Conservation (phyloP, 2,329 filamentous ascomycete species). For the Alternaria incomplexa region DNA sequence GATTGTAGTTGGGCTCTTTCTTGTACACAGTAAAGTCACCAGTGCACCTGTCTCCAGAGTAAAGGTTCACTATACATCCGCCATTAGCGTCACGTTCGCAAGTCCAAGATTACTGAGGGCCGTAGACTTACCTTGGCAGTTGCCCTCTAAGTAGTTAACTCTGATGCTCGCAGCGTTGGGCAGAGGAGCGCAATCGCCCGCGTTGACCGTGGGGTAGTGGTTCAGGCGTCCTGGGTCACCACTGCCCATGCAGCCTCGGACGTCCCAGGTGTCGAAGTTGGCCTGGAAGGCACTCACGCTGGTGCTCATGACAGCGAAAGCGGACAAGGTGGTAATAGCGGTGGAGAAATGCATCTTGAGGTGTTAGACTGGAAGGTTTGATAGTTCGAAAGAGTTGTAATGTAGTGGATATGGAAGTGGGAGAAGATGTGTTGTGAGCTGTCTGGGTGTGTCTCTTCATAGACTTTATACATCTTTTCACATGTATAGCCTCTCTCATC, state of each 20-base stretch:
- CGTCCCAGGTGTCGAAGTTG: too few species aligned
- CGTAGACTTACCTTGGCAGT: background rate
- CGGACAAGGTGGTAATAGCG: background rate
- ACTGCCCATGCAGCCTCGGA: too few species aligned
- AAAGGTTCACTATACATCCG: background rate
- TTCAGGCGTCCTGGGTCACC: background rate
- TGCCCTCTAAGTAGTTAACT: background rate
- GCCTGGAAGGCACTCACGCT: too few species aligned
- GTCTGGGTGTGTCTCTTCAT: background rate
- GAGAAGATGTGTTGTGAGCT: background rate
- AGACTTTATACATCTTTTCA: background rate
- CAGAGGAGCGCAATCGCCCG: background rate
- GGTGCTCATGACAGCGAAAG: background rate
- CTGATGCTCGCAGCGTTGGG: background rate
- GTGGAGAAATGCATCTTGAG: background rate
- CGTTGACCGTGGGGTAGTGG: background rate
- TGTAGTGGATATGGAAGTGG: background rate
- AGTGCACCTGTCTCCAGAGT: background rate
- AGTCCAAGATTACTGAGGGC: too few species aligned
- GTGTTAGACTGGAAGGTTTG: background rate
- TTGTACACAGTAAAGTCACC: background rate
- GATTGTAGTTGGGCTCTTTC: background rate
- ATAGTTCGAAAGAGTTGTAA: background rate
- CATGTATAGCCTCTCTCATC: rapidly evolving
- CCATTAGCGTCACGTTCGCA: background rate